phyloP scores from a whole-genome alignment of 371 early-diverging fungal genomes.

The Lichtheimia ramosa region DNA sequence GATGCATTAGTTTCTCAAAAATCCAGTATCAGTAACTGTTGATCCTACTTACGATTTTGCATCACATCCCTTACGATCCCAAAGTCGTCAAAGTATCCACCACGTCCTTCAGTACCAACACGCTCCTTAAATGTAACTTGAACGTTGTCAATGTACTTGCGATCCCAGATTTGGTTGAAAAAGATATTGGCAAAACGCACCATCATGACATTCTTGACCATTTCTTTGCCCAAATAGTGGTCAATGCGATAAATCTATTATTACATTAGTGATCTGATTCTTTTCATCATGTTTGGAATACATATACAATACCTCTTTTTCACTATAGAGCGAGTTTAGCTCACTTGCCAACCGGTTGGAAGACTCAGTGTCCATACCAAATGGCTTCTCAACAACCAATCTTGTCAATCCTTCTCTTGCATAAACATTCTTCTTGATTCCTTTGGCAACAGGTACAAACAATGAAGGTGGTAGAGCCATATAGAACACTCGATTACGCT shows the following conservation, averaged over 20 bases:
- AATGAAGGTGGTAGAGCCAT: conserved; percentile 97
- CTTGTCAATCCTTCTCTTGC: conserved; percentile 64
- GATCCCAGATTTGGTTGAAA: conserved; percentile 92
- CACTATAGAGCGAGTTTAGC: conserved; percentile 75
- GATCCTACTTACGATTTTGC: conserved; percentile 82
- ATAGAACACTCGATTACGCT: conserved; percentile 74
- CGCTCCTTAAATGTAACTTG: conserved; percentile 98
- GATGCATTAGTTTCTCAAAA: background rate
- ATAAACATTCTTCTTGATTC: conserved; percentile 74
- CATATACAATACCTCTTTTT: conserved; percentile 64
- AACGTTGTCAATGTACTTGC: conserved; percentile 86
- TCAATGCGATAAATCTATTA: conserved; percentile 93
- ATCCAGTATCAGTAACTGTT: too few relatives aligned
- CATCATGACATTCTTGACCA: conserved; percentile 97
- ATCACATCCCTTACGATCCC: conserved; percentile 99
- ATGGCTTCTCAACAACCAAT: conserved; percentile 96
- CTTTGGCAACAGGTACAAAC: conserved; percentile 83
- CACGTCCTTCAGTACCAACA: conserved; percentile 98
- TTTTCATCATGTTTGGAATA: background rate
- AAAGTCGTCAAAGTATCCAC: conserved; percentile 99
- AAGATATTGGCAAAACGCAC: conserved; percentile 94
- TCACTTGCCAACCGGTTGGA: conserved; percentile 69
- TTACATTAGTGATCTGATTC: too few relatives aligned
- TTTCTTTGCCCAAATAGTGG: conserved; percentile 98
- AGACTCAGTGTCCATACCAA: conserved; percentile 91